Conservation (phyloP, 169 alveolate genomes). For the Eimeria sp. region DNA sequence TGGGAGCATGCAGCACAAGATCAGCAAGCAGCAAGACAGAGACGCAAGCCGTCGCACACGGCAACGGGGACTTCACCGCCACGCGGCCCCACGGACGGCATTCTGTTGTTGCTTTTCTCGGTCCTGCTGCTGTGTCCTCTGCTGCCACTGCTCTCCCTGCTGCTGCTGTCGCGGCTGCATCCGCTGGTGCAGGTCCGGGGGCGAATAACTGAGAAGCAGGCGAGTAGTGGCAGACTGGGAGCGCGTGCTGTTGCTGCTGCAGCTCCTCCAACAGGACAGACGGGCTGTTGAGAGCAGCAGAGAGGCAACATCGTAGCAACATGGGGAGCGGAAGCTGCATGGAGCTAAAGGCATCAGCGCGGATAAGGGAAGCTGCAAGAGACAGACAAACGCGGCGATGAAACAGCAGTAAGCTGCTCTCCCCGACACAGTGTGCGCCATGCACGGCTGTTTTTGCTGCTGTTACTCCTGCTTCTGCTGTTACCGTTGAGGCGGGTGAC, state of each 20-base stretch:
- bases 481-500: not conserved
- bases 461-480: not conserved
- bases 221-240: constrained; percentile 4
- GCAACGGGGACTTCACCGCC: constrained; percentile 58
- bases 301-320: constrained; percentile 50
- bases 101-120: not conserved
- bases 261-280: constrained; percentile 14
- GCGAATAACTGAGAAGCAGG: not conserved
- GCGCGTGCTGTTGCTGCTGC: constrained; percentile 68
- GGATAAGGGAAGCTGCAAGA: constrained; percentile 41
- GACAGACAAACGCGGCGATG: constrained; percentile 46
- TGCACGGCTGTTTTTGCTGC: constrained; percentile 1
- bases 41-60: constrained; percentile 23
- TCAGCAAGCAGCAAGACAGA: constrained; percentile 50
- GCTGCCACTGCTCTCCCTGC: not conserved
- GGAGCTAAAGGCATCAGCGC: constrained; percentile 22
- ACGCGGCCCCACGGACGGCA: constrained; percentile 57
- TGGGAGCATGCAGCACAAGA: constrained; percentile 31
- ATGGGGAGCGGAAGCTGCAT: constrained; percentile 39
- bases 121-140: not conserved
- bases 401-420: constrained; percentile 27
- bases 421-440: not conserved
- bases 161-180: not conserved
- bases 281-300: constrained; percentile 15
- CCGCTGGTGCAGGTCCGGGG: not conserved